phyloP scores from a whole-genome alignment of 2,329 filamentous ascomycete species.

The Colletotrichum sp. region DNA sequence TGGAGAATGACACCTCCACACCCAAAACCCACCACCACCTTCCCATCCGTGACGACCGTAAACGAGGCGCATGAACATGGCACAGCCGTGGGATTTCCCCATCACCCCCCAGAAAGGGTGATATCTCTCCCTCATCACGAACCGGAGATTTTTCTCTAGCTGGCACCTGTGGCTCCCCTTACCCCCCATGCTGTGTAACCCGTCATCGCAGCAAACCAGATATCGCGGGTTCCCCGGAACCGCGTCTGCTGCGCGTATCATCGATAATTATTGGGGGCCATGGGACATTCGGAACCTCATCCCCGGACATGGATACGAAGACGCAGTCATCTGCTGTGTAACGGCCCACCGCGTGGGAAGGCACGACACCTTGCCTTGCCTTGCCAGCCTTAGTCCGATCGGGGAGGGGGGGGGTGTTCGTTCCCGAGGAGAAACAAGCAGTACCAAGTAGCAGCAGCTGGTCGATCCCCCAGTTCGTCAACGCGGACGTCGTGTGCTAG shows the following conservation, averaged over 20 bases:
- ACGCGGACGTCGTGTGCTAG: neutral
- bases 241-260: neutral
- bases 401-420: neutral
- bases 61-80: slow-evolving; percentile 13
- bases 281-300: neutral
- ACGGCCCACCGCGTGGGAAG: neutral
- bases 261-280: neutral
- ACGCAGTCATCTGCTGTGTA: slow-evolving; percentile 16
- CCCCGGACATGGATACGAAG: slow-evolving; percentile 1
- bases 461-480: slow-evolving; percentile 6
- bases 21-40: neutral
- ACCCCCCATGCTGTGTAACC: slow-evolving; percentile 13
- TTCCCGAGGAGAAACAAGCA: neutral
- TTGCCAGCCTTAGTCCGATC: neutral
- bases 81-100: neutral
- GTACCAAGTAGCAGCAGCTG: neutral
- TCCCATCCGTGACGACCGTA: neutral
- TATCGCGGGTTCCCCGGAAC: slow-evolving; percentile 9
- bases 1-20: neutral
- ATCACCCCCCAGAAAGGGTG: neutral
- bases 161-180: neutral
- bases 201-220: neutral
- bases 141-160: neutral
- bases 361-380: neutral
- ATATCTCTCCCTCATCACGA: neutral